Percentiles rank a stretch among this genome's conserved stretches.
These are phyloP conservation scores for Macrocybe gigantea DNA, from an alignment of 768 basidiomycete species.

Conservation along the genomic window DNA sequence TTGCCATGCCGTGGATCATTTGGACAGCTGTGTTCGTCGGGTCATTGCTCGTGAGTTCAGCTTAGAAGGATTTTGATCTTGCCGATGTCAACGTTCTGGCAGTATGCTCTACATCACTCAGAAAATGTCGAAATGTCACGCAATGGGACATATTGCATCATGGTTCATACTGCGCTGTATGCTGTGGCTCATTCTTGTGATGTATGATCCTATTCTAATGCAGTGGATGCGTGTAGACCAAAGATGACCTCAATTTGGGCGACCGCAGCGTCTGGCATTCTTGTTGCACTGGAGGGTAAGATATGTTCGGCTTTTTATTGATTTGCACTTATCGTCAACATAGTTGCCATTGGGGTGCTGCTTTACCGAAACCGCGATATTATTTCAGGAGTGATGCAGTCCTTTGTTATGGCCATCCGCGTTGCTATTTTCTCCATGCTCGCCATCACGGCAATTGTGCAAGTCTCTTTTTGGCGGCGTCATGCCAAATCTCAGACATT, in stretches of 20 bases:
- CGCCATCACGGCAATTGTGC: constrained; percentile 13
- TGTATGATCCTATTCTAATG: neutral
- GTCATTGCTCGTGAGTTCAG: constrained; percentile 16
- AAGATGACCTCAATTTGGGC: constrained; percentile 21
- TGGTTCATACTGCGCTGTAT: constrained; percentile 15
- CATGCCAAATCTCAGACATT: neutral
- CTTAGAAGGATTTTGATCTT: too few relatives aligned
- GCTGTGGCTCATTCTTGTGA: neutral
- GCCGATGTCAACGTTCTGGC: neutral
- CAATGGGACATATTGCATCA: constrained; percentile 24
- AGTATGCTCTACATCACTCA: constrained; percentile 20
- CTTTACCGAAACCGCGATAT: constrained; percentile 20
- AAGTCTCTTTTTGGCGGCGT: neutral
- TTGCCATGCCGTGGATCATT: constrained; percentile 20
- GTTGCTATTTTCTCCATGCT: constrained; percentile 20
- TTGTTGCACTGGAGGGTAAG: constrained; percentile 21
- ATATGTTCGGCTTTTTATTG: neutral
- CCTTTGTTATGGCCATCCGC: constrained; percentile 21
- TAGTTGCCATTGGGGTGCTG: constrained; percentile 17
- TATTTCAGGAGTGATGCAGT: constrained; percentile 17
- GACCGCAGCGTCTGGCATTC: constrained; percentile 12
- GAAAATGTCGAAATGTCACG: constrained; percentile 15
- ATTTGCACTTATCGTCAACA: neutral
- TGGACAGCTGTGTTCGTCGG: constrained; percentile 20
- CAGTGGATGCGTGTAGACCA: constrained; percentile 10